Evolutionary conservation across 129 eudicot species (phyloP), one percentile per base, ranked within the genome.

Genomic region (Flaveria sonorensis): DNA sequence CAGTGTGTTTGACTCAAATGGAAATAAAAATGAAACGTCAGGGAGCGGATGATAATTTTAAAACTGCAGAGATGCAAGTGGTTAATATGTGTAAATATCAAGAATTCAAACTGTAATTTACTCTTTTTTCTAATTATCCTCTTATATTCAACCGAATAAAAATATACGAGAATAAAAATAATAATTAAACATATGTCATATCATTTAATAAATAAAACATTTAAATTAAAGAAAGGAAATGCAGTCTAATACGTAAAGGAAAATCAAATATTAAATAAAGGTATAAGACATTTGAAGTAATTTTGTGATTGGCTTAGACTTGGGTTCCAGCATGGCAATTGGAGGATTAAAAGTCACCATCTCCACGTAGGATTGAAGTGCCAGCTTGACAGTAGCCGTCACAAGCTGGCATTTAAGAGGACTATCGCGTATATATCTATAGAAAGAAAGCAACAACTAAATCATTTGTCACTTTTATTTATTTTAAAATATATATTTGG

Each of bases 341-440:
- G 4, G 68, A 28, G 10, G 4, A 62, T 62, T 28, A 28, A 62
- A 62, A 2, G 68, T 62, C 18, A 62, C 43, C 26, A 26, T 26
- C 43, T 62, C 68, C 68, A 62, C 68, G 43, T 62, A 62, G 68
- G 68, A 62, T 62, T 28, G 14, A 62, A 14, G 42, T 12, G 43
- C 68, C 68, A 62, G 68, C 68, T 13, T 26, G 68, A 62, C 19
- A 28, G 10, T 62, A 62, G 68, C 68, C 68, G 18, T 62, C 68
- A 62, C 68, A 40, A 62, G 43, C 43, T 62, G 68, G 68, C 43
- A 62, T 62, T 18, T 62, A 14, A 62, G 67, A 61, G 67, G 40
- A 61, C 6, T 42, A 62, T 62, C 43, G 68, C 68, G 43, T 60
- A 23, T 10, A 11, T 45, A 45, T 8, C 13, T 12, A 32, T 60